These are phyloP conservation scores for Fusarium transvaalense DNA, from an alignment of 2,329 filamentous ascomycete species.

Conservation along the genomic window DNA sequence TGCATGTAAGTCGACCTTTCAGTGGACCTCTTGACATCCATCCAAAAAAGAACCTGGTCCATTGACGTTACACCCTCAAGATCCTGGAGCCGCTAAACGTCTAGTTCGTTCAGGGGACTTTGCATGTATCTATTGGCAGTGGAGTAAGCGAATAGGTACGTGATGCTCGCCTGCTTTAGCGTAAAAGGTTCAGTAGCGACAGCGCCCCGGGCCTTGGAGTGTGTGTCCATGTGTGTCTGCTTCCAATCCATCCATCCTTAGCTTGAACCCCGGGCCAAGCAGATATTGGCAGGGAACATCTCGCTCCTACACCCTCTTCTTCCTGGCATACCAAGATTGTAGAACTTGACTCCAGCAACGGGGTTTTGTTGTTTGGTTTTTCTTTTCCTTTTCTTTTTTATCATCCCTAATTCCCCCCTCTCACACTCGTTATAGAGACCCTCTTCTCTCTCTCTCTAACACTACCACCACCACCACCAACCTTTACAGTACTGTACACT, in stretches of 20 bases:
- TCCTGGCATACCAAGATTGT: constrained; percentile 39
- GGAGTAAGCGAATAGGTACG: constrained; percentile 38
- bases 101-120: constrained; percentile 38
- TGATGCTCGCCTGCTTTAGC: constrained; percentile 45
- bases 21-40: constrained; percentile 36
- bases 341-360: constrained; percentile 44
- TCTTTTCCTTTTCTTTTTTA: constrained; percentile 5
- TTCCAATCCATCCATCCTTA: constrained; percentile 10
- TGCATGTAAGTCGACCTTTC: constrained; percentile 39
- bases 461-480: constrained; percentile 24
- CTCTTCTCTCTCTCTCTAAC: constrained; percentile 37
- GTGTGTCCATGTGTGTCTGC: constrained; percentile 10
- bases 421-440: constrained; percentile 31
- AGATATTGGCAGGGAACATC: constrained; percentile 28
- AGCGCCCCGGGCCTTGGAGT: constrained; percentile 38
- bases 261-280: constrained; percentile 36
- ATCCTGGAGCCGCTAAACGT: constrained; percentile 40
- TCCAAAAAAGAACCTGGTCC: constrained; percentile 42
- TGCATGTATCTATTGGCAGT: constrained; percentile 33
- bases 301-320: constrained; percentile 36
- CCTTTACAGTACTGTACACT: constrained; percentile 7
- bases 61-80: constrained; percentile 48
- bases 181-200: constrained; percentile 37
- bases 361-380: constrained; percentile 31
- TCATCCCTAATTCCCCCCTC: constrained; percentile 17